Percentiles rank a stretch among this genome's conserved stretches.
Conservation (phyloP, 495 filamentous ascomycete genomes). For the Penicillium ochrochloron region DNA sequence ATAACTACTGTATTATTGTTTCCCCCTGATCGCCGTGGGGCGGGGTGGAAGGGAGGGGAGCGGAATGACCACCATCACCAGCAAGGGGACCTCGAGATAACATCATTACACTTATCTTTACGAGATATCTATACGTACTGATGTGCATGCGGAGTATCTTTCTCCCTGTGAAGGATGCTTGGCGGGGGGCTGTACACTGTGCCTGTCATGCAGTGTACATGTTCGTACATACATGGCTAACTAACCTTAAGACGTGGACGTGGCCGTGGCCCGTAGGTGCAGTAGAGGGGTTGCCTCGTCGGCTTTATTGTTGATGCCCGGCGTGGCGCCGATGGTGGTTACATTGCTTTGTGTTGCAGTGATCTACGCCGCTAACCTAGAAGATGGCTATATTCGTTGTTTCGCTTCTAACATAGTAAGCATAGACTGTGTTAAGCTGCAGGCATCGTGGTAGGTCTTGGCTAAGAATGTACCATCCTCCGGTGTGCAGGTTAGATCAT, state of each 20-base stretch:
- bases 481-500: background rate
- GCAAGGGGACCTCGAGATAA: constrained; percentile 27
- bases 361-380: background rate
- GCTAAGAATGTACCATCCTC: constrained; percentile 10
- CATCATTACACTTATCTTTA: background rate
- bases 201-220: background rate
- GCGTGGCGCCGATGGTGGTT: background rate
- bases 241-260: background rate
- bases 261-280: background rate
- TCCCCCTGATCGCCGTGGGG: constrained; percentile 13
- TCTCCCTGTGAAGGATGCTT: constrained; percentile 14
- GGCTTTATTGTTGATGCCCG: background rate
- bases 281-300: background rate
- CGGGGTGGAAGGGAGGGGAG: constrained; percentile 23
- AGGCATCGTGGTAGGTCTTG: background rate
- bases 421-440: background rate
- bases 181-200: constrained; percentile 30
- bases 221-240: background rate
- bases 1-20: too few species aligned
- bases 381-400: background rate
- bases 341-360: background rate
- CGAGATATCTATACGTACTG: background rate
- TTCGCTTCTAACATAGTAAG: background rate
- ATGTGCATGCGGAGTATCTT: background rate
- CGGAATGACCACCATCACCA: background rate